Evolutionary conservation across 2,329 filamentous ascomycete species (phyloP).

Genomic region (Chaetomium globosum): DNA sequence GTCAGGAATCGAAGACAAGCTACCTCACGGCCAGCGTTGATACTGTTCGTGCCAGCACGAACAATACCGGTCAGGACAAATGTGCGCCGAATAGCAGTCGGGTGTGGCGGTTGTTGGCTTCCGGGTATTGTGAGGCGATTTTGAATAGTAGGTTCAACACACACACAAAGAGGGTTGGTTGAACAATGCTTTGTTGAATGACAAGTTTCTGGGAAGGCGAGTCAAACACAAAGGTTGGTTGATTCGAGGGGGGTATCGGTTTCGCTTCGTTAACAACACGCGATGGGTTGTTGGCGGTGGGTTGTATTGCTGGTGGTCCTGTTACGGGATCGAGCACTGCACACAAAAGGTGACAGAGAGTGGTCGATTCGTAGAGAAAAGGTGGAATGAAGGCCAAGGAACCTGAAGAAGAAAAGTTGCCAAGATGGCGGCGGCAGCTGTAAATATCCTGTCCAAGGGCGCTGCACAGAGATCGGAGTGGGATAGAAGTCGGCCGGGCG

Average conservation of each 20-base stretch:
- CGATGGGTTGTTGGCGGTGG: neutral
- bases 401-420: neutral
- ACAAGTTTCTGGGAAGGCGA: neutral
- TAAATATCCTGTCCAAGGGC: slow-evolving; percentile 9
- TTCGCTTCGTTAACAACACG: neutral
- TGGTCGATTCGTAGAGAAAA: neutral
- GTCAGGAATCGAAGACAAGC: neutral
- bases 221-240: neutral
- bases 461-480: slow-evolving; percentile 3
- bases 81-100: neutral
- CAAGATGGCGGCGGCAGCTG: slow-evolving; percentile 8
- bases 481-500: slow-evolving; percentile 4
- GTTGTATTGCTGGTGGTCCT: neutral
- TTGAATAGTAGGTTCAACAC: neutral
- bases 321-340: neutral
- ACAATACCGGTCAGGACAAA: slow-evolving; percentile 17
- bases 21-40: slow-evolving; percentile 10
- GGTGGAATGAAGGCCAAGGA: slow-evolving; percentile 1
- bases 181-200: neutral
- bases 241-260: neutral
- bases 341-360: neutral
- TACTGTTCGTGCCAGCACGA: slow-evolving; percentile 16
- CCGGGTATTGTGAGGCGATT: slow-evolving; percentile 15
- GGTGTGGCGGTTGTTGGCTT: slow-evolving; percentile 5
- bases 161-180: neutral